Base-by-base conservation (phyloP, 1,139 yeast genomes). In the Kodamaea sp. region DNA sequence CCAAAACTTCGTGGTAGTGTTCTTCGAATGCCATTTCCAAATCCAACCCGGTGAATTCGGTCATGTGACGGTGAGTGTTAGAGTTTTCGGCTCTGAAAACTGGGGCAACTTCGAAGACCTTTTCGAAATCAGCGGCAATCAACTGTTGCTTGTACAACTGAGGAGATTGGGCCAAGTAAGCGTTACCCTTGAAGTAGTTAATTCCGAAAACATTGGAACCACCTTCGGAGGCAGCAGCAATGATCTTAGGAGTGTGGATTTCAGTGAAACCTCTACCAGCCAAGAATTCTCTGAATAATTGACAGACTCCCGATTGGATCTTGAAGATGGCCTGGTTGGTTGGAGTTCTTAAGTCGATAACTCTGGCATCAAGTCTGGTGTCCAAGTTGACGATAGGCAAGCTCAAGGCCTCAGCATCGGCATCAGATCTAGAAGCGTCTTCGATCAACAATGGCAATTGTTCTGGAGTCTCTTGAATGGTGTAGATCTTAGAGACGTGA, bases 41-140 rank as follows among this genome's bases (percentile, higher is more conserved):
- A 75, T 92, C 99, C 55, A 94, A 81, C 39, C 99, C 99, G 41
- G 85, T 86, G 64, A 92, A 92, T 66, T 92, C 99, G 39, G 99
- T 92, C 96, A 92, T 84, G 66, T 92, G 99, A 70, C 99, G 90
- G 65, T 92, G 97, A 19, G 98, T 92, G 71, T 92, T 89, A 46
- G 97, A 90, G 74, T 92, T 92, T 66, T 92, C 99, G 39, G 99
- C 99, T 67, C 99, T 81, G 78, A 92, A 92, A 36, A 92, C 98
- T 31, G 99, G 97, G 2, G 94, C 97, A 53, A 92, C 77, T 70
- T 92, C 99, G 58, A 81, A 94, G 32, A 92, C 99, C 54, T 78
- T 80, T 70, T 92, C 98, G 55, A 92, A 92, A 68, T 92, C 99
- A 43, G 96, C 95, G 35, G 97, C 96, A 66, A 92, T 92, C 61